Conservation (phyloP, 2,329 filamentous ascomycete species). For the Venturia pyrina region DNA sequence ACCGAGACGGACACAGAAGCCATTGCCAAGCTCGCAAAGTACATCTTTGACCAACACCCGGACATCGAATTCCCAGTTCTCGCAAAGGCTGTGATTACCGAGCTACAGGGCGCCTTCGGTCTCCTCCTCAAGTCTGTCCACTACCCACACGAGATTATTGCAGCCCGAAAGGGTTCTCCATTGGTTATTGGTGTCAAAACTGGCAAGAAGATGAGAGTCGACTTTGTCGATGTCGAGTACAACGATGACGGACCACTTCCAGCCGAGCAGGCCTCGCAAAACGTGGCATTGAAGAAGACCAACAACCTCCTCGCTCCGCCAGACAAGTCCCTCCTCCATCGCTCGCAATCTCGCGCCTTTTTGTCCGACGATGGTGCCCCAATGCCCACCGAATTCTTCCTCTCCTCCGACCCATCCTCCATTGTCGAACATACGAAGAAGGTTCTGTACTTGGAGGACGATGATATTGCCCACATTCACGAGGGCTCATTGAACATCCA, state of each 20-base stretch:
- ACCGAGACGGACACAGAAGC: constrained; percentile 99
- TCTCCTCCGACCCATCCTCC: constrained; percentile 95
- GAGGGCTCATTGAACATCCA: constrained; percentile 99
- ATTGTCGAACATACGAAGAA: constrained; percentile 99
- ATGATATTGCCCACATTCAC: constrained; percentile 99
- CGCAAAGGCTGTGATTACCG: constrained; percentile 94
- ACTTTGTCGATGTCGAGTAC: constrained; percentile 98
- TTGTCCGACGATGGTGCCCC: constrained; percentile 97
- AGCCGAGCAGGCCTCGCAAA: constrained; percentile 91
- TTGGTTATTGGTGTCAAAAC: constrained; percentile 96
- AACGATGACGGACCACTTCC: constrained; percentile 80
- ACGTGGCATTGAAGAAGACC: constrained; percentile 85
- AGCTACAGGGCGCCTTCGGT: constrained; percentile 96
- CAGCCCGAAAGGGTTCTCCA: constrained; percentile 95
- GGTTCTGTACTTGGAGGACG: constrained; percentile 98
- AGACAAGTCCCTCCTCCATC: constrained; percentile 96
- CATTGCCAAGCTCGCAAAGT: constrained; percentile 98
- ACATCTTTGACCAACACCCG: constrained; percentile 90
- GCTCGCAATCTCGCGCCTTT: constrained; percentile 96
- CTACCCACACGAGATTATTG: constrained; percentile 96
- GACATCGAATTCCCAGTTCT: constrained; percentile 93
- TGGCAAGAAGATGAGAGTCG: constrained; percentile 98
- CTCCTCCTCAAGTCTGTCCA: constrained; percentile 96
- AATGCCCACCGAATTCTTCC: constrained; percentile 98
- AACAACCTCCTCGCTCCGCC: constrained; percentile 62